phyloP scores from a whole-genome alignment of 805 yeast species.

The Candida corydali region DNA sequence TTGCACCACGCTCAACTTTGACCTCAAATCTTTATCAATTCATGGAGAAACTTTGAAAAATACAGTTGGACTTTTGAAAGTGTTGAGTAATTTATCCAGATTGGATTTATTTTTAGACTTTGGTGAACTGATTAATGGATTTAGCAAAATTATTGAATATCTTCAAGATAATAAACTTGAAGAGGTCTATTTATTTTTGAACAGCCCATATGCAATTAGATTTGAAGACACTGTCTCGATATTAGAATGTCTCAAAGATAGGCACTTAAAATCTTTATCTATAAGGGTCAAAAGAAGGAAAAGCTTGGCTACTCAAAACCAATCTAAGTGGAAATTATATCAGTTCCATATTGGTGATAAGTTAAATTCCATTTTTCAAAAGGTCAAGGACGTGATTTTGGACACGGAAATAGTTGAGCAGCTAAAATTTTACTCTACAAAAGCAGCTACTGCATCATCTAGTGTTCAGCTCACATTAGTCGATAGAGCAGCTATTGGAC shows the following conservation, averaged over 20 bases:
- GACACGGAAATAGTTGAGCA: conserved; percentile 6
- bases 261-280: neutral
- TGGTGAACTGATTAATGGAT: neutral
- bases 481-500: conserved; percentile 18
- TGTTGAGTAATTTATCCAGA: neutral
- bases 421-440: conserved; percentile 8
- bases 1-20: neutral
- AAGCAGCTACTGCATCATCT: neutral
- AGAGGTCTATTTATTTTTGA: conserved; percentile 5
- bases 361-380: conserved; percentile 1
- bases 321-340: conserved; percentile 6
- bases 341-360: conserved; percentile 3
- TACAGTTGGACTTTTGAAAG: neutral
- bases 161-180: neutral
- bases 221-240: conserved; percentile 7
- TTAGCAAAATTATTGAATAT: neutral
- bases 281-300: conserved; percentile 7
- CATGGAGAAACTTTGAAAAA: conserved; percentile 12
- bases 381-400: neutral
- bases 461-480: conserved; percentile 14
- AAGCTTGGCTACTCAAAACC: neutral
- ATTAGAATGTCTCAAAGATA: neutral
- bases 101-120: conserved; percentile 9
- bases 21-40: conserved; percentile 14
- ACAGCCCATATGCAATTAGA: conserved; percentile 3